Evolutionary conservation across 768 basidiomycete genomes (phyloP).

Genomic region (Auriscalpium orientale): DNA sequence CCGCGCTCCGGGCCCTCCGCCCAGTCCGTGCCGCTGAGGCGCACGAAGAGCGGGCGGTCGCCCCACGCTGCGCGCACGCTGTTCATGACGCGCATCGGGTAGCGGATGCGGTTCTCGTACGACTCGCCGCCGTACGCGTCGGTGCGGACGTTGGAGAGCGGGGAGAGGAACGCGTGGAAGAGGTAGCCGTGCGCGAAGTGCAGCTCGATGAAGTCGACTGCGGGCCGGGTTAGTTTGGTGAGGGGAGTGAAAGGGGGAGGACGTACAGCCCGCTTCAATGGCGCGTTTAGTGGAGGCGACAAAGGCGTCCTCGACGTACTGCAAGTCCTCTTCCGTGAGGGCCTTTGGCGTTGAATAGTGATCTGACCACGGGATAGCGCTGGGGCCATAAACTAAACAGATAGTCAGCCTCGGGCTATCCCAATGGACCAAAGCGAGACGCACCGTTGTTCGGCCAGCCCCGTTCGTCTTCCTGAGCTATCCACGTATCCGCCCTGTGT

Average conservation of each 20-base stretch:
- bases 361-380: constrained; percentile 45
- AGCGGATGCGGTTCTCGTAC: constrained; percentile 66
- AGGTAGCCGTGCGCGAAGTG: constrained; percentile 71
- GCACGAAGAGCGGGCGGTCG: constrained; percentile 63
- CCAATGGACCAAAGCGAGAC: background rate
- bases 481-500: constrained; percentile 22
- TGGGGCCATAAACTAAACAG: constrained; percentile 54
- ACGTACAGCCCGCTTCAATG: constrained; percentile 55
- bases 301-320: constrained; percentile 54
- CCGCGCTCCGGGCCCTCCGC: constrained; percentile 44
- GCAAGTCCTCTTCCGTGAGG: constrained; percentile 48
- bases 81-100: constrained; percentile 50
- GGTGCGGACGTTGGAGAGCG: constrained; percentile 62
- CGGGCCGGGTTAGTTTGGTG: background rate
- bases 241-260: constrained; percentile 8
- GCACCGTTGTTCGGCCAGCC: constrained; percentile 10
- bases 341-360: constrained; percentile 49
- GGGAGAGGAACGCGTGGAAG: constrained; percentile 62
- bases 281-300: constrained; percentile 44
- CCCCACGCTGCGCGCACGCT: constrained; percentile 49
- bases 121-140: constrained; percentile 65
- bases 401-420: background rate
- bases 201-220: constrained; percentile 66
- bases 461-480: constrained; percentile 1
- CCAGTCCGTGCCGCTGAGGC: constrained; percentile 50